phyloP scores from a whole-genome alignment of 78 protist genomes.

The Dictyostelium purpureum region DNA sequence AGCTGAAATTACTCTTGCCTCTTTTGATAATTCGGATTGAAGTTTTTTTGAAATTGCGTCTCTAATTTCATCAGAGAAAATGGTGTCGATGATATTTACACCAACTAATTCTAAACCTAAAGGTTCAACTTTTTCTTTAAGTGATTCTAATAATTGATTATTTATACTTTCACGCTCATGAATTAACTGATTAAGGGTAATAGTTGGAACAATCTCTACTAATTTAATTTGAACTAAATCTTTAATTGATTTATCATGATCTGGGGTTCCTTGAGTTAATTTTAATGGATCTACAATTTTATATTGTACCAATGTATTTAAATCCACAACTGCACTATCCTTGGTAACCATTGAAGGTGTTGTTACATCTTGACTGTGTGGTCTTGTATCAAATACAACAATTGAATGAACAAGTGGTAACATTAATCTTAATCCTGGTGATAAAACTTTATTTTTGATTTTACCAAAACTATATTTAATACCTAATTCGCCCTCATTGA shows the following conservation, averaged over 20 bases:
- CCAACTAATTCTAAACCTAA: slow-evolving; percentile 18
- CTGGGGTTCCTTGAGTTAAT: not conserved
- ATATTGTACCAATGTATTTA: slow-evolving; percentile 41
- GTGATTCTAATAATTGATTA: not conserved
- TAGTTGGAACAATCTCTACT: slow-evolving; percentile 35
- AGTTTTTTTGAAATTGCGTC: slow-evolving; percentile 47
- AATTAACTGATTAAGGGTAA: slow-evolving; percentile 24
- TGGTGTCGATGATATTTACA: slow-evolving; percentile 7
- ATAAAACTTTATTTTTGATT: not conserved
- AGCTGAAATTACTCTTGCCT: slow-evolving; percentile 30
- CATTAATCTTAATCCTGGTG: slow-evolving; percentile 31
- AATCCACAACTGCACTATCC: slow-evolving; percentile 3
- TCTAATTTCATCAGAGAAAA: slow-evolving; percentile 46
- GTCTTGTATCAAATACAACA: slow-evolving; percentile 46
- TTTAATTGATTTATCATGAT: slow-evolving; percentile 29
- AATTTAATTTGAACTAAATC: slow-evolving; percentile 38
- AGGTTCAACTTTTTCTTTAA: not conserved
- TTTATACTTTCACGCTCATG: slow-evolving; percentile 36
- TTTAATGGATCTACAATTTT: slow-evolving; percentile 33
- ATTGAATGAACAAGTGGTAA: slow-evolving; percentile 30
- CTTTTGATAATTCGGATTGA: slow-evolving; percentile 43
- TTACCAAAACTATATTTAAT: slow-evolving; percentile 43
- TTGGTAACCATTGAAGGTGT: slow-evolving; percentile 34
- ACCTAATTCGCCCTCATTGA: slow-evolving; percentile 51
- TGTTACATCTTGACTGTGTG: not conserved